phyloP scores from a whole-genome alignment of 352 stramenopile genomes.

The Globisporangium cystogenes region DNA sequence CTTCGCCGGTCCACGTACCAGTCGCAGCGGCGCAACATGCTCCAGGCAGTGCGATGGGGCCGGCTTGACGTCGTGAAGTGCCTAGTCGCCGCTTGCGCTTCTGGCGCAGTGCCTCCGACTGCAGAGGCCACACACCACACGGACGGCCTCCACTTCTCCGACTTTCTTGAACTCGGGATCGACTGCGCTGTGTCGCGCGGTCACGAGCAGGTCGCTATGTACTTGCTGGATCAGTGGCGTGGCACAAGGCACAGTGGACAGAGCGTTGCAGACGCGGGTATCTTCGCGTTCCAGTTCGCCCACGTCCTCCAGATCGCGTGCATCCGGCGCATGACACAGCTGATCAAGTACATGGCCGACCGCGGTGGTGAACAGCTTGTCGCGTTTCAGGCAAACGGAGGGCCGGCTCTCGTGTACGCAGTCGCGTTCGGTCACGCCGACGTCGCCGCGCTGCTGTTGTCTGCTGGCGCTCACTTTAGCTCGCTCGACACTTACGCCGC shows the following conservation, averaged over 20 bases:
- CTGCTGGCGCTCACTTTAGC: slow-evolving; percentile 43
- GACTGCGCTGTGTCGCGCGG: slow-evolving; percentile 50
- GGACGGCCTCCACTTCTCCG: slow-evolving; percentile 27
- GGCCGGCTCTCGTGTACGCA: slow-evolving; percentile 48
- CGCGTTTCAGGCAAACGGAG: slow-evolving; percentile 56
- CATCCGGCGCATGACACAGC: slow-evolving; percentile 32
- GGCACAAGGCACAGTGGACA: slow-evolving; percentile 32
- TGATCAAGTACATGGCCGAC: slow-evolving; percentile 47
- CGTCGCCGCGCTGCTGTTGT: slow-evolving; percentile 23
- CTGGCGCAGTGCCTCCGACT: background rate
- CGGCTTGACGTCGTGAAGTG: slow-evolving; percentile 37
- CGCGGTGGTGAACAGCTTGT: slow-evolving; percentile 50
- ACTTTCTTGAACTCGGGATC: slow-evolving; percentile 59
- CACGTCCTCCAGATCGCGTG: slow-evolving; percentile 56
- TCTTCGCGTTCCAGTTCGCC: slow-evolving; percentile 70
- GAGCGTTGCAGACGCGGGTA: slow-evolving; percentile 21
- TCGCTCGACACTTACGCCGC: slow-evolving; percentile 40
- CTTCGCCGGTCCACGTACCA: slow-evolving; percentile 33
- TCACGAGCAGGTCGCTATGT: slow-evolving; percentile 56
- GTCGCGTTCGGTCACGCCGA: slow-evolving; percentile 53
- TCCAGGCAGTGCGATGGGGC: slow-evolving; percentile 58
- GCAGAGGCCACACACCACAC: slow-evolving; percentile 14
- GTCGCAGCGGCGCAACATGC: slow-evolving; percentile 45
- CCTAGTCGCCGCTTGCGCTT: slow-evolving; percentile 17
- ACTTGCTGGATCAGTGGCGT: slow-evolving; percentile 45